Base-by-base conservation (phyloP, 2,329 filamentous ascomycete genomes). In the Fusarium sp. region DNA sequence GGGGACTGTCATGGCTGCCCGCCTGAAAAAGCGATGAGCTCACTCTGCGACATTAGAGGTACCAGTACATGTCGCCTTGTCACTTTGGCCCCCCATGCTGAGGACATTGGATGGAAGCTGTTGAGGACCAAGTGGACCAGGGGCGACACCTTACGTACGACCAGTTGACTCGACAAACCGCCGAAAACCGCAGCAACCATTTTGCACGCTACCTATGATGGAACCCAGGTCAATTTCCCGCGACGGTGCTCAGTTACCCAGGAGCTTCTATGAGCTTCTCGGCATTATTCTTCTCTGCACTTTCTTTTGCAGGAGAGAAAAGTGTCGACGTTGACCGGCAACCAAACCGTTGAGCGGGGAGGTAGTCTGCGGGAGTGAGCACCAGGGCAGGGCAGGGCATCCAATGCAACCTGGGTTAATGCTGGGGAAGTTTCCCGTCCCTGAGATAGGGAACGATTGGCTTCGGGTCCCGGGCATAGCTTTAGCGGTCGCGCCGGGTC, bases 111-210 rank as follows among this genome's bases (percentile, higher is more conserved):
- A 39, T 58, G 35, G 33, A 69, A 78, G 76, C 76, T 78, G 76
- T 78, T 78, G 76, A 78, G 76, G 69, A 75, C 75, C 64, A 63
- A 72, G 76, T 78, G 76, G 76, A 76, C 68, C 74, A 70, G 63
- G 61, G 71, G 66, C 60, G 48, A 75, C 62, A 60, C 64, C 64
- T 72, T 68, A 78, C 74, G 73, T 74, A 76, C 72, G 74, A 75
- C 65, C 67, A 67, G 58, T 69, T 64, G 59, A 75, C 70, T 65
- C 52, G 56, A 67, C 65, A 57, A 59, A 64, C 65, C 74, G 74
- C 76, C 72, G 76, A 77, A 77, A 75, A 71, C 69, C 74, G 73
- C 76, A 74, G 67, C 59, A 45, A 56, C 59, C 56, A 64, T 66
- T 62, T 74, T 58, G 57, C 64, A 67, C 73, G 52, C 61, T 72